phyloP scores from a whole-genome alignment of 768 basidiomycete genomes.

The Mycena epipterygia region DNA sequence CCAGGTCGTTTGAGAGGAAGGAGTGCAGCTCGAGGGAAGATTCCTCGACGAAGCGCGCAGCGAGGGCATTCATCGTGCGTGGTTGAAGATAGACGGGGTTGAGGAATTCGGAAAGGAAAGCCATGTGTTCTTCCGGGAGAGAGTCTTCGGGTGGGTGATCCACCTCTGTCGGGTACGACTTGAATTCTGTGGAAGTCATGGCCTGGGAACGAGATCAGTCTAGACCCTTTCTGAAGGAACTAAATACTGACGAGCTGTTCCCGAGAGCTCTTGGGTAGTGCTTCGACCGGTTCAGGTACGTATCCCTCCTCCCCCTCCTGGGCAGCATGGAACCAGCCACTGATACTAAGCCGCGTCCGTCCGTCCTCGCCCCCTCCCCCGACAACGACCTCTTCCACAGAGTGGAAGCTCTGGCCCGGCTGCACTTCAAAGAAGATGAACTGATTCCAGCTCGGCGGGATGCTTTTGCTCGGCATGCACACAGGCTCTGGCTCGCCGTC shows the following conservation, averaged over 20 bases:
- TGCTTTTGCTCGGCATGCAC: constrained; percentile 70
- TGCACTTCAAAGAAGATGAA: constrained; percentile 94
- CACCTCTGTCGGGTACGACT: constrained; percentile 60
- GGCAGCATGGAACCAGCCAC: constrained; percentile 97
- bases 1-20: constrained; percentile 82
- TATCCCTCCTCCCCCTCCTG: constrained; percentile 94
- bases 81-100: constrained; percentile 92
- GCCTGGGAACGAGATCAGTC: constrained; percentile 54
- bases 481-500: constrained; percentile 81
- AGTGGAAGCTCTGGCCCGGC: constrained; percentile 95
- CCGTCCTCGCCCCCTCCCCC: constrained; percentile 77
- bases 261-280: constrained; percentile 81
- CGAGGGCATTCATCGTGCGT: constrained; percentile 84
- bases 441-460: constrained; percentile 91
- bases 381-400: constrained; percentile 96
- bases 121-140: constrained; percentile 70
- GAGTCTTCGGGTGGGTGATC: constrained; percentile 63
- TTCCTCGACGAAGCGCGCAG: constrained; percentile 85
- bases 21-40: constrained; percentile 91
- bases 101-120: constrained; percentile 87
- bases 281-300: constrained; percentile 59
- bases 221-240: constrained; percentile 16
- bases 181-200: constrained; percentile 74
- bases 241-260: constrained; percentile 87
- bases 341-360: constrained; percentile 85